Evolutionary conservation across 305 asterid species (phyloP).

Genomic region (Fraxinus velutina): DNA sequence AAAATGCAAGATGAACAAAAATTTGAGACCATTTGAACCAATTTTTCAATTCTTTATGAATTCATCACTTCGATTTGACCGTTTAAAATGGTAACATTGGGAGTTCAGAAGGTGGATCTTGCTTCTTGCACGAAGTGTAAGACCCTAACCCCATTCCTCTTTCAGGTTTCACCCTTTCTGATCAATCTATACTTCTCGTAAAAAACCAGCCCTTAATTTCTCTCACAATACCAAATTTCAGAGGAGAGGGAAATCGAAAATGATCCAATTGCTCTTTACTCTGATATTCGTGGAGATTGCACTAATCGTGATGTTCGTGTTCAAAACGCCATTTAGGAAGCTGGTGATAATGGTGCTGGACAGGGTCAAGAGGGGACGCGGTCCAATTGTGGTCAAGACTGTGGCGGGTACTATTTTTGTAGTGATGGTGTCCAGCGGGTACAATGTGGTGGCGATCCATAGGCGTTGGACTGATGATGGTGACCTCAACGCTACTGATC

Average conservation of each 20-base stretch:
- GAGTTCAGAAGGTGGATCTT: neutral
- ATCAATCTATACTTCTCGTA: neutral
- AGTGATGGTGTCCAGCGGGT: conserved; percentile 64
- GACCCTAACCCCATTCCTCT: neutral
- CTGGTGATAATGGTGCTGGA: conserved; percentile 71
- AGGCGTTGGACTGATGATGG: conserved; percentile 66
- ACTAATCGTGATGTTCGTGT: conserved; percentile 71
- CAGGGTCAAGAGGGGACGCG: conserved; percentile 77
- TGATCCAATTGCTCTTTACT: conserved; percentile 63
- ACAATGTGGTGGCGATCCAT: conserved; percentile 54
- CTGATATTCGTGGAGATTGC: conserved; percentile 67
- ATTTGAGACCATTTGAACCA: neutral
- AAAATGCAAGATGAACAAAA: neutral
- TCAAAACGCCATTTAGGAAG: conserved; percentile 86
- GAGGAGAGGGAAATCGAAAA: conserved; percentile 16
- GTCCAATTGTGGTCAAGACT: conserved; percentile 66
- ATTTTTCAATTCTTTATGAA: neutral
- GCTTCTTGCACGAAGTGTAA: neutral
- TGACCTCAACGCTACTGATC: conserved; percentile 81
- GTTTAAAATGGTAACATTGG: neutral
- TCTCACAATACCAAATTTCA: neutral
- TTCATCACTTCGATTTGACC: neutral
- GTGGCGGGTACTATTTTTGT: conserved; percentile 53
- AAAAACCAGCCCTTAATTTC: neutral
- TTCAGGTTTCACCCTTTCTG: neutral